These are phyloP conservation scores for Phytophthora niederhauseri DNA, from an alignment of 352 stramenopile species.

Conservation along the genomic window DNA sequence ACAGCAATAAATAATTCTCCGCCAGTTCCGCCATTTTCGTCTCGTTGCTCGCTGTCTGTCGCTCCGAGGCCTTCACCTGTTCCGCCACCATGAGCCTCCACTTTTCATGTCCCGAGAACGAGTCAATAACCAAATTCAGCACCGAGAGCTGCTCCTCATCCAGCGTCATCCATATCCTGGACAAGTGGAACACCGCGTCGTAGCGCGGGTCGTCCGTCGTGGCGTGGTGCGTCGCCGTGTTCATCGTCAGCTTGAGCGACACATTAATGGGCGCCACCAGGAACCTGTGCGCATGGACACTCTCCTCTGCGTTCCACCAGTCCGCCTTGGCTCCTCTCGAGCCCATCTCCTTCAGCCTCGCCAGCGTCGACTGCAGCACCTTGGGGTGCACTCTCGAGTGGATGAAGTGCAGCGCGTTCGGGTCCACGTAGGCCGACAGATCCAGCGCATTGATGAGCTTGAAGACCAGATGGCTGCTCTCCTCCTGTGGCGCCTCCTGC, in stretches of 20 bases:
- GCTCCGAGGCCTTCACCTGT: constrained; percentile 67
- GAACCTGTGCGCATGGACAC: constrained; percentile 78
- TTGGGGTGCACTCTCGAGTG: constrained; percentile 83
- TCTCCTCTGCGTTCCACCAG: constrained; percentile 84
- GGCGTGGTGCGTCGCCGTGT: constrained; percentile 73
- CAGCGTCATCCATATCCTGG: constrained; percentile 69
- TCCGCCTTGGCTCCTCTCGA: constrained; percentile 54
- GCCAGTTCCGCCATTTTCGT: constrained; percentile 46
- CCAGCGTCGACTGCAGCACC: constrained; percentile 75
- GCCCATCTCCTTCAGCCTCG: constrained; percentile 86
- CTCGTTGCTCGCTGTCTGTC: constrained; percentile 48
- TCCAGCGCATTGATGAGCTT: constrained; percentile 90
- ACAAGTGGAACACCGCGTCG: constrained; percentile 78
- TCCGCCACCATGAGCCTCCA: constrained; percentile 78
- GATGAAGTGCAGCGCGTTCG: constrained; percentile 85
- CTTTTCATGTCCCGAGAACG: constrained; percentile 70
- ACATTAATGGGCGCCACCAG: constrained; percentile 84
- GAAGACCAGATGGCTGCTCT: constrained; percentile 78
- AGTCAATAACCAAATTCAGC: constrained; percentile 76
- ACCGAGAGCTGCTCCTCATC: constrained; percentile 89
- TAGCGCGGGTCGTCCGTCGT: constrained; percentile 83
- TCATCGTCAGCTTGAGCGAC: constrained; percentile 90
- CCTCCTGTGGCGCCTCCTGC: constrained; percentile 26
- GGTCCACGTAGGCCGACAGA: constrained; percentile 89
- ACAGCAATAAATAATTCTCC: constrained; percentile 75